Conservation (phyloP, 768 basidiomycete genomes). For the Mycena rebaudengoi region DNA sequence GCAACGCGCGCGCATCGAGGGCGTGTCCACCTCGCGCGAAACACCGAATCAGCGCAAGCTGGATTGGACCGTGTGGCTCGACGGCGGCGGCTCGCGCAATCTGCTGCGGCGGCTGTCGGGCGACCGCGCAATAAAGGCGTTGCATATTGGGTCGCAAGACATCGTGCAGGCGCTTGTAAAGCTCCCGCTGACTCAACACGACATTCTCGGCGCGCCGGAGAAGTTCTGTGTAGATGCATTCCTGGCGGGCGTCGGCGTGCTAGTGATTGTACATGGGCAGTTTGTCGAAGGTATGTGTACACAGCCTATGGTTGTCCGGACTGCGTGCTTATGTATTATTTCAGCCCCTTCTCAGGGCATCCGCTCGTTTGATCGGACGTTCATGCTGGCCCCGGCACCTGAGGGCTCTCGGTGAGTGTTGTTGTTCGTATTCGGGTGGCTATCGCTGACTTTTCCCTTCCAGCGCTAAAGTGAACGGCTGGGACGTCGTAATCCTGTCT, state of each 20-base stretch:
- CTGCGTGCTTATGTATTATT: neutral
- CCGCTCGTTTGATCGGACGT: constrained; percentile 93
- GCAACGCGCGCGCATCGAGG: constrained; percentile 76
- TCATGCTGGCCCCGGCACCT: constrained; percentile 83
- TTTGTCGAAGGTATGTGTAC: constrained; percentile 84
- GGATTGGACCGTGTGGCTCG: constrained; percentile 82
- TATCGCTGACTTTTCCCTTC: constrained; percentile 21
- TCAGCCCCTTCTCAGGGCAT: constrained; percentile 78
- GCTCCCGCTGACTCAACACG: constrained; percentile 85
- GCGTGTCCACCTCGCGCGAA: constrained; percentile 65
- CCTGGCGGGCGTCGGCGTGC: constrained; percentile 45
- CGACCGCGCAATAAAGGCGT: constrained; percentile 67
- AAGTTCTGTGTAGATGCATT: constrained; percentile 92
- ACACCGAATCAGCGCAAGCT: constrained; percentile 87
- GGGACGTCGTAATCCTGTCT: constrained; percentile 91
- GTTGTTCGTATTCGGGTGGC: constrained; percentile 6
- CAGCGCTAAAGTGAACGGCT: constrained; percentile 83
- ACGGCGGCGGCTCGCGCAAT: constrained; percentile 78
- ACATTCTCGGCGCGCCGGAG: constrained; percentile 77
- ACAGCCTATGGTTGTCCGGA: neutral
- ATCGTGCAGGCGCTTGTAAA: constrained; percentile 65
- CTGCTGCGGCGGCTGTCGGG: constrained; percentile 71
- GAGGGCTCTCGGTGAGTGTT: constrained; percentile 82
- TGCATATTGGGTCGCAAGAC: constrained; percentile 77
- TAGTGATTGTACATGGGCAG: constrained; percentile 68